Evolutionary conservation across 257 asterid genomes (phyloP).

Genomic region (Coffea eugenioides): DNA sequence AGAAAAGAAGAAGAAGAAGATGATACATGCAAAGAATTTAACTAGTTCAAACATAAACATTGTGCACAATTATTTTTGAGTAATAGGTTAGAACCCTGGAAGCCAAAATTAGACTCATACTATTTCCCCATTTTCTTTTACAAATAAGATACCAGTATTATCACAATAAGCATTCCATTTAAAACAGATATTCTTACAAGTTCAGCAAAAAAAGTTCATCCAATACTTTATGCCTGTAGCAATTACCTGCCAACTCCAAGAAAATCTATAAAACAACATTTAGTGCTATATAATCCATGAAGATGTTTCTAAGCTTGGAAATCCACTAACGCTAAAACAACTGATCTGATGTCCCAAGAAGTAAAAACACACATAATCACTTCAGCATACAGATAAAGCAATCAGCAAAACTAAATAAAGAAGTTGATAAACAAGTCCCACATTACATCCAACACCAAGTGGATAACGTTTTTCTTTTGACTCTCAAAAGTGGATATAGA

Average conservation of each 20-base stretch:
- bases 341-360: background rate
- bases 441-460: background rate
- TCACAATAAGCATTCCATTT: background rate
- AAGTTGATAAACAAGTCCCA: background rate
- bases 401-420: background rate
- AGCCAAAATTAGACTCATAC: background rate
- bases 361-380: background rate
- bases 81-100: background rate
- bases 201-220: background rate
- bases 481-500: background rate
- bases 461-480: background rate
- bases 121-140: background rate
- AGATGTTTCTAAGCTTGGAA: background rate
- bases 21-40: background rate
- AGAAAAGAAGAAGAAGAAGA: constrained; percentile 42
- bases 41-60: background rate
- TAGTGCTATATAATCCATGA: background rate
- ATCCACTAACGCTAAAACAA: background rate
- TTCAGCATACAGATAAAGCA: background rate
- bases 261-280: background rate
- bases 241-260: background rate
- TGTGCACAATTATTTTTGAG: background rate
- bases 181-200: background rate
- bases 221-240: background rate
- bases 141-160: background rate